Conservation (phyloP, 139 green algal genomes). For the Pseudopediastrum boryanum region DNA sequence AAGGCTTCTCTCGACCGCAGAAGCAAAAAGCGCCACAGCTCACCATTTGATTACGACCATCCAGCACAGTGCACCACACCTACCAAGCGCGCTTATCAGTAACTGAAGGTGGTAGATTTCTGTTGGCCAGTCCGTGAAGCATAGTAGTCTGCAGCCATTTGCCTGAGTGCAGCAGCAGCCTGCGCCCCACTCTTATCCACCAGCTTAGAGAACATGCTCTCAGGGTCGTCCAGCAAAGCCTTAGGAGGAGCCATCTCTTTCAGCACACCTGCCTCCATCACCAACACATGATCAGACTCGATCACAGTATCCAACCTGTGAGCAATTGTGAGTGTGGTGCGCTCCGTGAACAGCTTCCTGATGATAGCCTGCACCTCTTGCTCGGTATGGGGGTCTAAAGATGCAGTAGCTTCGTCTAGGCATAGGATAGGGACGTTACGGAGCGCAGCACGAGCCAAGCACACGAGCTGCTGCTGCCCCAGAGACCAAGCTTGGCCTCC, state of each 20-base stretch:
- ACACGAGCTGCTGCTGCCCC: constrained; percentile 75
- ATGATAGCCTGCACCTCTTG: constrained; percentile 61
- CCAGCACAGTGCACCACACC: too few species aligned
- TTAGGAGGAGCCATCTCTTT: constrained; percentile 49
- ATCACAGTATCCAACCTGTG: constrained; percentile 79
- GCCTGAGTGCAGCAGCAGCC: constrained; percentile 45
- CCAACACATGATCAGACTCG: constrained; percentile 61
- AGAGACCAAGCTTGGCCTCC: constrained; percentile 51
- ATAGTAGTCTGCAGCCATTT: constrained; percentile 49
- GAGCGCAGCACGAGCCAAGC: constrained; percentile 69
- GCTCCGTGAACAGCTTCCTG: constrained; percentile 49
- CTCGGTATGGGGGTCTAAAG: constrained; percentile 73
- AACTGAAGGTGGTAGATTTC: too few species aligned
- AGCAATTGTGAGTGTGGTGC: constrained; percentile 67
- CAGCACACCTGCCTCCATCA: constrained; percentile 66
- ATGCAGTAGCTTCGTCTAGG: constrained; percentile 76
- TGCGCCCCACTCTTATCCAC: constrained; percentile 51
- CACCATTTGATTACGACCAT: too few species aligned
- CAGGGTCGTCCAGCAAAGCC: constrained; percentile 49
- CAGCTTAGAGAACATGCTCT: constrained; percentile 55
- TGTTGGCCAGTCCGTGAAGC: too few species aligned
- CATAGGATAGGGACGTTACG: constrained; percentile 60
- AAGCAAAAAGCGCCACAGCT: too few species aligned
- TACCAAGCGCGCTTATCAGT: too few species aligned
- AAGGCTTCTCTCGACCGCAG: too few species aligned